phyloP scores from a whole-genome alignment of 768 basidiomycete genomes.

The Dendrothele bispora region DNA sequence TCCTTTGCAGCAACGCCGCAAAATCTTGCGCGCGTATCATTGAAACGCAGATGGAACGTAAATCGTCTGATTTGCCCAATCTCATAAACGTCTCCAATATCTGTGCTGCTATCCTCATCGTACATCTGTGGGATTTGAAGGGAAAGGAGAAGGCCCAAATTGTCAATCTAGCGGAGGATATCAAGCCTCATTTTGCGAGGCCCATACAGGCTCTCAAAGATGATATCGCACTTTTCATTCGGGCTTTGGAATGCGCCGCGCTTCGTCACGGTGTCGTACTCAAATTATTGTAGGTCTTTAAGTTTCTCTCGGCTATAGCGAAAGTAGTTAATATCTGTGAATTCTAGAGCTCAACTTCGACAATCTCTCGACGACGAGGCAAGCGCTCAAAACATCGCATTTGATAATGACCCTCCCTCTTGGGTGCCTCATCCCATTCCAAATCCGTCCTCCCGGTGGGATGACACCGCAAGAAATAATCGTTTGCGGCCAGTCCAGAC shows the following conservation, averaged over 20 bases:
- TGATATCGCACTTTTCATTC: conserved; percentile 42
- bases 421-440: too few species aligned
- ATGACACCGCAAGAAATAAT: too few species aligned
- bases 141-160: conserved; percentile 38
- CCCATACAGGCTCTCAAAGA: conserved; percentile 34
- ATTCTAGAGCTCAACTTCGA: conserved; percentile 7
- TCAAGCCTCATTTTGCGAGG: conserved; percentile 31
- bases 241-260: conserved; percentile 37
- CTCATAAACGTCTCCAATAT: conserved; percentile 48
- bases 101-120: conserved; percentile 52
- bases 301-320: not conserved
- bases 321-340: not conserved
- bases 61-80: conserved; percentile 40
- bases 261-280: conserved; percentile 34
- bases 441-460: too few species aligned
- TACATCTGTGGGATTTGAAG: conserved; percentile 60
- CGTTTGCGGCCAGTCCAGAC: too few species aligned
- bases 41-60: conserved; percentile 46
- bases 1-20: conserved; percentile 60
- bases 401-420: too few species aligned
- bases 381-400: too few species aligned
- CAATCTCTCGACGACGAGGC: too few species aligned
- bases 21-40: conserved; percentile 61
- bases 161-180: conserved; percentile 24
- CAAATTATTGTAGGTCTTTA: conserved; percentile 31